These are phyloP conservation scores for Pleoardoris graminearum DNA, from an alignment of 2,329 filamentous ascomycete genomes.

Conservation along the genomic window DNA sequence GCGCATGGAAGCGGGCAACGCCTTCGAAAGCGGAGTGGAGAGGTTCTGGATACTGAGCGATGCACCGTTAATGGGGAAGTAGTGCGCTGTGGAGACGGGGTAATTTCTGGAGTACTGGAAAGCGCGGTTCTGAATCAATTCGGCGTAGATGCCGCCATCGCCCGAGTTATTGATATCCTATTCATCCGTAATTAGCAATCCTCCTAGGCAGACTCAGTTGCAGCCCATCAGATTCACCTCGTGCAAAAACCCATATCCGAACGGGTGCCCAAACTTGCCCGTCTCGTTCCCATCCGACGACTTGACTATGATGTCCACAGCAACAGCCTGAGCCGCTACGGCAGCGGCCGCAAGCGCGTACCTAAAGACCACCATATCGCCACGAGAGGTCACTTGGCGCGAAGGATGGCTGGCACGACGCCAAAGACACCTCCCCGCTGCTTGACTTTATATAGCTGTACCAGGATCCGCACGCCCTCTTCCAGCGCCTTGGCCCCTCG, in stretches of 20 bases:
- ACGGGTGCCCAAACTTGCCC: slow-evolving; percentile 33
- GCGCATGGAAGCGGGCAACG: slow-evolving; percentile 50
- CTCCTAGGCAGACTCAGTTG: not conserved
- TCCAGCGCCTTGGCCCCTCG: too few relatives aligned
- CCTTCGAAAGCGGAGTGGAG: slow-evolving; percentile 49
- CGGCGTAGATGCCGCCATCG: slow-evolving; percentile 73
- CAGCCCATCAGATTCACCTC: slow-evolving; percentile 19
- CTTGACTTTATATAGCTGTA: too few relatives aligned
- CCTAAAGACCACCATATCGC: not conserved
- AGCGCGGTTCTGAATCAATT: slow-evolving; percentile 70
- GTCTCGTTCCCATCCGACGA: slow-evolving; percentile 33
- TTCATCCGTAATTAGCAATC: not conserved
- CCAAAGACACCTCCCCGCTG: too few relatives aligned
- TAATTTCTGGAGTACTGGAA: slow-evolving; percentile 58
- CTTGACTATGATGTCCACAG: slow-evolving; percentile 32
- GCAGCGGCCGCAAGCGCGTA: slow-evolving; percentile 19
- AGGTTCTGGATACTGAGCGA: slow-evolving; percentile 45
- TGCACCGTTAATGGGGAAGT: slow-evolving; percentile 40
- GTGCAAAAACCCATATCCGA: slow-evolving; percentile 38
- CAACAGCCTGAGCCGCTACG: slow-evolving; percentile 25
- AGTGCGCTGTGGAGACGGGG: slow-evolving; percentile 32
- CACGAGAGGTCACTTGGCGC: slow-evolving; percentile 1
- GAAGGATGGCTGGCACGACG: not conserved
- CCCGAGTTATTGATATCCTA: slow-evolving; percentile 65
- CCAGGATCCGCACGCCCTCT: too few relatives aligned